Conservation (phyloP, 768 basidiomycete genomes). For the Rhizopogon sp. region DNA sequence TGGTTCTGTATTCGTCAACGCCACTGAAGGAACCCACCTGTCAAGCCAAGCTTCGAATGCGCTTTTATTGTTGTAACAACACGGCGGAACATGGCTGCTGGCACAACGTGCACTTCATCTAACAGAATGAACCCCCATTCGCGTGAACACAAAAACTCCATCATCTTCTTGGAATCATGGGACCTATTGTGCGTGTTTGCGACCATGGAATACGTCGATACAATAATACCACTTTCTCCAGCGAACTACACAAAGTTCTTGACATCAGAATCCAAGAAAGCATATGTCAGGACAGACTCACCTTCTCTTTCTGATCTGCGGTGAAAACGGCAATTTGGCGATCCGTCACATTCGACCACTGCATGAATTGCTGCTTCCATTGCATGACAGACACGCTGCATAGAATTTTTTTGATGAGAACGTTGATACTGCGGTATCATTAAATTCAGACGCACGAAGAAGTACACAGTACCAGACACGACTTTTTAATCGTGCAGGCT, state of each 20-base stretch:
- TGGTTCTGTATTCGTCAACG: background rate
- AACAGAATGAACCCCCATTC: constrained; percentile 99
- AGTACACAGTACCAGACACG: constrained; percentile 93
- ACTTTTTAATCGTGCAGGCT: constrained; percentile 99
- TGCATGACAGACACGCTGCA: constrained; percentile 90
- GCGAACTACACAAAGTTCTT: constrained; percentile 59
- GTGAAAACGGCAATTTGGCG: constrained; percentile 97
- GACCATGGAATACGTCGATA: constrained; percentile 99
- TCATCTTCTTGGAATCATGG: constrained; percentile 99
- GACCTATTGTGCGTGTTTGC: constrained; percentile 97
- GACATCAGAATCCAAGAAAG: background rate
- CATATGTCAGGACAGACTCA: constrained; percentile 22
- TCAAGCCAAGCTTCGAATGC: constrained; percentile 95
- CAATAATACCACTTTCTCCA: constrained; percentile 95
- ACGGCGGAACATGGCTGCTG: constrained; percentile 96
- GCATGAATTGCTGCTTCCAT: constrained; percentile 98
- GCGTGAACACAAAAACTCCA: constrained; percentile 97
- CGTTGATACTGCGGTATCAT: background rate
- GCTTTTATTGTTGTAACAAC: constrained; percentile 99
- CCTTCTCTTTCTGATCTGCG: constrained; percentile 96
- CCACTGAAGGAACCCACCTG: constrained; percentile 49
- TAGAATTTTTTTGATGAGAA: constrained; percentile 3
- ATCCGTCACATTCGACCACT: constrained; percentile 98
- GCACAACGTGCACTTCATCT: constrained; percentile 98
- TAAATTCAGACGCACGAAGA: constrained; percentile 71